These are phyloP conservation scores for Helicocarpus griseus DNA, from an alignment of 2,329 filamentous ascomycete species.

Conservation along the genomic window DNA sequence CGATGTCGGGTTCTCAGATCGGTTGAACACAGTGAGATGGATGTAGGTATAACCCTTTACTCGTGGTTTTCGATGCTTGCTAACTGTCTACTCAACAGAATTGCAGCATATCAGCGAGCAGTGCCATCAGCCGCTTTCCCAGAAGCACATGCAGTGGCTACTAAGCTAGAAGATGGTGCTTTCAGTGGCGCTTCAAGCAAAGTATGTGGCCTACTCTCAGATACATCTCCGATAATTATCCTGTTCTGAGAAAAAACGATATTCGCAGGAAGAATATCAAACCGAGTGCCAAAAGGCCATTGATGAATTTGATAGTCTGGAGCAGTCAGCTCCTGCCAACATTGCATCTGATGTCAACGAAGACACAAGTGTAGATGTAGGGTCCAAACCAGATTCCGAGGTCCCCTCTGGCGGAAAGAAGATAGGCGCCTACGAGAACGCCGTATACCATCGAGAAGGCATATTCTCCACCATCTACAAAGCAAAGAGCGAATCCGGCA, in stretches of 20 bases:
- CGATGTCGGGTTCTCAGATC: slow-evolving; percentile 47
- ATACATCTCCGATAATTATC: background rate
- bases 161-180: slow-evolving; percentile 49
- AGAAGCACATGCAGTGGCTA: slow-evolving; percentile 50
- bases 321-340: slow-evolving; percentile 15
- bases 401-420: slow-evolving; percentile 22
- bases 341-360: slow-evolving; percentile 10
- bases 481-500: slow-evolving; percentile 37
- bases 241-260: background rate
- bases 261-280: slow-evolving; percentile 47
- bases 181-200: slow-evolving; percentile 28
- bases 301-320: slow-evolving; percentile 21
- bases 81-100: slow-evolving; percentile 5
- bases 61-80: too few relatives aligned
- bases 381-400: slow-evolving; percentile 15
- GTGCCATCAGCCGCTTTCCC: slow-evolving; percentile 36
- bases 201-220: slow-evolving; percentile 17
- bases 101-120: slow-evolving; percentile 37
- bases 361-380: slow-evolving; percentile 15
- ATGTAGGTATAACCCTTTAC: too few relatives aligned
- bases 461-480: slow-evolving; percentile 78
- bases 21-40: slow-evolving; percentile 54
- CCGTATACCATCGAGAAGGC: slow-evolving; percentile 52
- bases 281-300: slow-evolving; percentile 31
- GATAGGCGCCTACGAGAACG: slow-evolving; percentile 49